Conservation (phyloP, 1,139 yeast species). For the Trichomonascaceae sp. region DNA sequence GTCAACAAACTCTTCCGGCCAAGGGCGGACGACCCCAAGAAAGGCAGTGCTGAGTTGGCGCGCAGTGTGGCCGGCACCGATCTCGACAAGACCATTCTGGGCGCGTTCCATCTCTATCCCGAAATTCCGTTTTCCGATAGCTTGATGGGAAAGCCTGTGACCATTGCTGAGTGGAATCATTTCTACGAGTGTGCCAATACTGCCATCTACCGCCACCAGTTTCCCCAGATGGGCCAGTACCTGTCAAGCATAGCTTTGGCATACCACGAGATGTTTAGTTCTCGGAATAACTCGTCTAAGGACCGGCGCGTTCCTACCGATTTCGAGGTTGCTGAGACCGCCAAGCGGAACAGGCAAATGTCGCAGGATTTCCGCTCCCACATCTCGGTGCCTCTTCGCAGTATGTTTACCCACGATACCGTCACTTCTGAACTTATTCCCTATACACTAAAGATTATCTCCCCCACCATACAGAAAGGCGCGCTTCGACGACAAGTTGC, state of each 20-base stretch:
- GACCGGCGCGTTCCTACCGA: slow-evolving; percentile 29
- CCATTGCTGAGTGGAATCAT: slow-evolving; percentile 64
- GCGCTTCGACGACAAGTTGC: not conserved
- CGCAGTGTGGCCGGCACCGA: slow-evolving; percentile 35
- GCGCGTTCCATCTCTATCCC: slow-evolving; percentile 59
- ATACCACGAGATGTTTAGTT: slow-evolving; percentile 54
- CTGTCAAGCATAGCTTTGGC: slow-evolving; percentile 47
- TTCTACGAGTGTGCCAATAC: slow-evolving; percentile 45
- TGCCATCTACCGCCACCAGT: slow-evolving; percentile 31
- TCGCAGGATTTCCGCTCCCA: slow-evolving; percentile 14
- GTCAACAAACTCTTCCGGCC: slow-evolving; percentile 17
- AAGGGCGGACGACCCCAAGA: slow-evolving; percentile 21
- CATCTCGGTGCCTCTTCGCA: slow-evolving; percentile 11
- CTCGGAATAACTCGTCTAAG: slow-evolving; percentile 31
- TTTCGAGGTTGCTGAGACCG: slow-evolving; percentile 25
- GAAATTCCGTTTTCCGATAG: slow-evolving; percentile 50
- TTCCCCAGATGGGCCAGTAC: slow-evolving; percentile 42
- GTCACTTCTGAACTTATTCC: slow-evolving; percentile 22
- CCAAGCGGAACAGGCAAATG: slow-evolving; percentile 14
- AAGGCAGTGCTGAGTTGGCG: slow-evolving; percentile 34
- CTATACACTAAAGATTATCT: slow-evolving; percentile 16
- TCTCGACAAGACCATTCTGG: slow-evolving; percentile 49
- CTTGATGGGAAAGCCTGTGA: slow-evolving; percentile 47
- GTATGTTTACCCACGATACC: slow-evolving; percentile 12
- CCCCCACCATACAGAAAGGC: slow-evolving; percentile 14